Percentiles rank a stretch among this genome's conserved stretches.
phyloP scores from a whole-genome alignment of 805 yeast species.

The Candida boidinii region DNA sequence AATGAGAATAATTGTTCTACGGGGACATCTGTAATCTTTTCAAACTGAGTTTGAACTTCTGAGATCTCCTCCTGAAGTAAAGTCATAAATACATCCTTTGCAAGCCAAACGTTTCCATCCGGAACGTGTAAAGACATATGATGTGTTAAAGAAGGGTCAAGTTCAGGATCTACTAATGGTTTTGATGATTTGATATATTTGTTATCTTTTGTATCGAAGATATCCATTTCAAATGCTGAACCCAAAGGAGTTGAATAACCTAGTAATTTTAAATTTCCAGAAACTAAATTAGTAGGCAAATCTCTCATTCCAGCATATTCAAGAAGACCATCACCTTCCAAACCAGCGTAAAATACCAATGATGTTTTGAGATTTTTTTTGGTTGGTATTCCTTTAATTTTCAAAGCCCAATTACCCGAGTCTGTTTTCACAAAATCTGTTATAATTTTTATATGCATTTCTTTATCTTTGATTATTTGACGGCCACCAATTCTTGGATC shows the following conservation, averaged over 20 bases:
- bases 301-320: constrained; percentile 27
- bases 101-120: constrained; percentile 65
- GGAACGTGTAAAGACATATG: constrained; percentile 68
- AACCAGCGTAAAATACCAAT: constrained; percentile 68
- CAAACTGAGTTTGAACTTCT: constrained; percentile 25
- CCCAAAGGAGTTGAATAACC: constrained; percentile 64
- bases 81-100: constrained; percentile 64
- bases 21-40: constrained; percentile 24
- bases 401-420: constrained; percentile 75
- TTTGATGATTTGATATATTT: constrained; percentile 28
- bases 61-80: constrained; percentile 63
- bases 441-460: constrained; percentile 50
- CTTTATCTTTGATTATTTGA: constrained; percentile 63
- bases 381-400: constrained; percentile 58
- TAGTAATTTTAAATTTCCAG: constrained; percentile 30
- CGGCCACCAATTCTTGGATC: constrained; percentile 87
- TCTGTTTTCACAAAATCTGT: constrained; percentile 73
- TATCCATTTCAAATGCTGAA: constrained; percentile 44
- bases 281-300: constrained; percentile 17
- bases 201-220: constrained; percentile 50
- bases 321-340: constrained; percentile 52
- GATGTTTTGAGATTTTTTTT: constrained; percentile 45
- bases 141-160: constrained; percentile 55
- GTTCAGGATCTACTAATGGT: constrained; percentile 25
- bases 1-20: constrained; percentile 44